Evolutionary conservation across 345 rosid genomes (phyloP).

Genomic region (Fremontodendron californicum): DNA sequence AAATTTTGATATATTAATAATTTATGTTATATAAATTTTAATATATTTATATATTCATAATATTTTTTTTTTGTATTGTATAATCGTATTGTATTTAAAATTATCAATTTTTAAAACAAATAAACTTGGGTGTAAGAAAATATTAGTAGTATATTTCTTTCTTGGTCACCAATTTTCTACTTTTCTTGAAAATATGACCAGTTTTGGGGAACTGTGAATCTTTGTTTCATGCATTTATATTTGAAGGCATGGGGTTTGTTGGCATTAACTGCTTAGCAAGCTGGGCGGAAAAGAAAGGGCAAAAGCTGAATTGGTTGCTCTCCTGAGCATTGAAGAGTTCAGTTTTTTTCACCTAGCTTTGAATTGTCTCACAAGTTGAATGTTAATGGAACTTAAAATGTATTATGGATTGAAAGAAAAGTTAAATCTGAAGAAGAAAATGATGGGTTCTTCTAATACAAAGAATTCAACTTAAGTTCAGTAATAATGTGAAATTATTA

Average conservation of each 20-base stretch:
- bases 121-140: neutral
- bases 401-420: neutral
- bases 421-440: neutral
- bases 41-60: too few species aligned
- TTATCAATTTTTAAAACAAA: too few species aligned
- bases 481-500: neutral
- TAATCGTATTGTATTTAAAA: too few species aligned
- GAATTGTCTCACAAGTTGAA: neutral
- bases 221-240: neutral
- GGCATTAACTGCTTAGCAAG: neutral
- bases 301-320: neutral
- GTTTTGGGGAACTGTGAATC: neutral
- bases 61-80: too few species aligned
- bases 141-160: neutral
- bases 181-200: neutral
- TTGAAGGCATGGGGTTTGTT: neutral
- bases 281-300: neutral
- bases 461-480: neutral
- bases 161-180: neutral
- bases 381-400: neutral
- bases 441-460: neutral
- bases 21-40: too few species aligned
- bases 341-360: neutral
- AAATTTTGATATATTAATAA: too few species aligned
- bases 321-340: neutral